phyloP scores from a whole-genome alignment of 345 rosid genomes.

The Eucalyptus albens region DNA sequence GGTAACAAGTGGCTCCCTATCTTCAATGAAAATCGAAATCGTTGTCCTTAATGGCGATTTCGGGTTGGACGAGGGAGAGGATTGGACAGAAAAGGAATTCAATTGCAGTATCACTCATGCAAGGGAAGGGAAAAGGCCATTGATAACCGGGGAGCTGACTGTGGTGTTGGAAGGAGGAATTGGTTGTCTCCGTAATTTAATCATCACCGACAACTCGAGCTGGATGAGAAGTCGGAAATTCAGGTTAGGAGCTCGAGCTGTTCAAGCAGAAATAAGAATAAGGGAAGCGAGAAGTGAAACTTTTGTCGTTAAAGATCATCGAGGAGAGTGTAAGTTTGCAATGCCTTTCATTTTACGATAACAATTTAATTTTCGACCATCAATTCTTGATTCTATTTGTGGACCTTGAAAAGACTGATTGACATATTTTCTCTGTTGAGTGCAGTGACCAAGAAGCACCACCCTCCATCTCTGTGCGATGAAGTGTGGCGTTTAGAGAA shows the following conservation, averaged over 20 bases:
- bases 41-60: constrained; percentile 17
- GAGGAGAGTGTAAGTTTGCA: constrained; percentile 17
- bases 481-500: constrained; percentile 31
- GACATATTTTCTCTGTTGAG: neutral
- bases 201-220: constrained; percentile 27
- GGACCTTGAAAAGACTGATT: neutral
- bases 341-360: neutral
- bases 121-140: constrained; percentile 28
- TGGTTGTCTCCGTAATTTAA: constrained; percentile 2
- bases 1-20: constrained; percentile 8
- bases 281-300: constrained; percentile 24
- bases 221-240: constrained; percentile 24
- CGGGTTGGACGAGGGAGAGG: neutral
- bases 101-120: neutral
- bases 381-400: neutral
- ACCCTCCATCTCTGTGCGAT: constrained; percentile 18
- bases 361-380: neutral
- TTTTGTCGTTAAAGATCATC: constrained; percentile 26
- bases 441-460: constrained; percentile 25
- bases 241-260: constrained; percentile 14
- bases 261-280: constrained; percentile 1
- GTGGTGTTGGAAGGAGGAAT: constrained; percentile 7
- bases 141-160: constrained; percentile 17
- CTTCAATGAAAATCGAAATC: constrained; percentile 18
- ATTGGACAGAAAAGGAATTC: constrained; percentile 22